phyloP scores from a whole-genome alignment of 768 basidiomycete genomes.

The Tricholoma terreum region DNA sequence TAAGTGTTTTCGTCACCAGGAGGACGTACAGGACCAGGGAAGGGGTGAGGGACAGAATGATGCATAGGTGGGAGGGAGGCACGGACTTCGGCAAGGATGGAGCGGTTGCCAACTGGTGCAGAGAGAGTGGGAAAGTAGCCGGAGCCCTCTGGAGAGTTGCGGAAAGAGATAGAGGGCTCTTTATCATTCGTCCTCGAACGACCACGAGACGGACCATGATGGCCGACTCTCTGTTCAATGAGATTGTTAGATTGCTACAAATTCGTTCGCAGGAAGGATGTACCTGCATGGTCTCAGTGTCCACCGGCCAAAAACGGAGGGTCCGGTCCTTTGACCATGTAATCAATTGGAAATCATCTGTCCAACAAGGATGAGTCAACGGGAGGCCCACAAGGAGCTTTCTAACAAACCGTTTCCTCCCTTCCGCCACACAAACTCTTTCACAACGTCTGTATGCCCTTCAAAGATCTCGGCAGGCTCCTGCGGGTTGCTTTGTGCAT shows the following conservation, averaged over 20 bases:
- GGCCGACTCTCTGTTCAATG: conserved; percentile 46
- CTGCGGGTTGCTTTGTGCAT: conserved; percentile 39
- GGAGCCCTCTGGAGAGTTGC: conserved; percentile 46
- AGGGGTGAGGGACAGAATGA: conserved; percentile 2
- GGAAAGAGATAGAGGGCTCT: conserved; percentile 44
- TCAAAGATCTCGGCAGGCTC: conserved; percentile 72
- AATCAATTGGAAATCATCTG: conserved; percentile 57
- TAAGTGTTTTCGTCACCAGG: background rate
- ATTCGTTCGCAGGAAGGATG: conserved; percentile 5
- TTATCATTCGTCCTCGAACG: conserved; percentile 27
- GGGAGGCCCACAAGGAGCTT: background rate
- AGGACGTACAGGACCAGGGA: background rate
- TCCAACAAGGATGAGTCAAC: background rate
- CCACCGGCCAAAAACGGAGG: conserved; percentile 87
- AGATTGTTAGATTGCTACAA: conserved; percentile 1
- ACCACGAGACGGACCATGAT: conserved; percentile 29
- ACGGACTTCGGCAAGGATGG: conserved; percentile 69
- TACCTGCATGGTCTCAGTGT: conserved; percentile 66
- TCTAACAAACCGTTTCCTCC: conserved; percentile 47
- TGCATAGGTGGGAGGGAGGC: conserved; percentile 29
- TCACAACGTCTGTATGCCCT: conserved; percentile 91
- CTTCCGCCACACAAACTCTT: conserved; percentile 96
- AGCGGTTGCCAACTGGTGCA: conserved; percentile 63
- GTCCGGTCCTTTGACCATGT: conserved; percentile 88
- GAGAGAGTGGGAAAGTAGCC: conserved; percentile 48